These are phyloP conservation scores for Penicillium glabrum DNA, from an alignment of 2,329 filamentous ascomycete species.

Conservation along the genomic window DNA sequence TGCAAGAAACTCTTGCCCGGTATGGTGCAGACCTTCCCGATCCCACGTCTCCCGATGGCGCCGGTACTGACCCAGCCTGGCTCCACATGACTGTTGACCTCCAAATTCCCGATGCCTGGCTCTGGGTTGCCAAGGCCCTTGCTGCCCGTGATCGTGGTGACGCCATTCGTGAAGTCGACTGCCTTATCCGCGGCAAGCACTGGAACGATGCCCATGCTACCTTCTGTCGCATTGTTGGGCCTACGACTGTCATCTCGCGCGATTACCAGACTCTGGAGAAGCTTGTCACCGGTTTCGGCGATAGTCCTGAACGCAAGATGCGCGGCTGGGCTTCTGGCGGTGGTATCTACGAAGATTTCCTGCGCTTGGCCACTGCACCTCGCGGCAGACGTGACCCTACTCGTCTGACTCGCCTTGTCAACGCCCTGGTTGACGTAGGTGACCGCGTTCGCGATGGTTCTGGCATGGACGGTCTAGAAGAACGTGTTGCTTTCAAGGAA, in stretches of 20 bases:
- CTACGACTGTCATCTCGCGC: constrained; percentile 75
- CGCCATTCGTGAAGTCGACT: constrained; percentile 70
- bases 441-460: constrained; percentile 48
- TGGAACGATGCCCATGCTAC: constrained; percentile 81
- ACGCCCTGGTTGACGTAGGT: constrained; percentile 46
- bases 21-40: constrained; percentile 67
- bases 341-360: constrained; percentile 70
- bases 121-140: constrained; percentile 84
- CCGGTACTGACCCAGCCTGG: constrained; percentile 48
- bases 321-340: constrained; percentile 76
- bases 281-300: constrained; percentile 69
- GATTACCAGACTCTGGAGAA: constrained; percentile 70
- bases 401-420: constrained; percentile 47
- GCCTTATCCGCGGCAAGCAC: constrained; percentile 73
- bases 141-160: constrained; percentile 74
- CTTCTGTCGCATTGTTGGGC: constrained; percentile 77
- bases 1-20: constrained; percentile 72
- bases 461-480: constrained; percentile 54
- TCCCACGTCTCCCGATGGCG: constrained; percentile 51
- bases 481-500: constrained; percentile 75
- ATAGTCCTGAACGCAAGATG: constrained; percentile 61
- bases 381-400: constrained; percentile 42
- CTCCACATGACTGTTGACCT: constrained; percentile 62
- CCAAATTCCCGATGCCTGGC: constrained; percentile 72
- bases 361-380: constrained; percentile 48